Evolutionary conservation across 805 yeast genomes (phyloP).

Genomic region (Candida maesae): DNA sequence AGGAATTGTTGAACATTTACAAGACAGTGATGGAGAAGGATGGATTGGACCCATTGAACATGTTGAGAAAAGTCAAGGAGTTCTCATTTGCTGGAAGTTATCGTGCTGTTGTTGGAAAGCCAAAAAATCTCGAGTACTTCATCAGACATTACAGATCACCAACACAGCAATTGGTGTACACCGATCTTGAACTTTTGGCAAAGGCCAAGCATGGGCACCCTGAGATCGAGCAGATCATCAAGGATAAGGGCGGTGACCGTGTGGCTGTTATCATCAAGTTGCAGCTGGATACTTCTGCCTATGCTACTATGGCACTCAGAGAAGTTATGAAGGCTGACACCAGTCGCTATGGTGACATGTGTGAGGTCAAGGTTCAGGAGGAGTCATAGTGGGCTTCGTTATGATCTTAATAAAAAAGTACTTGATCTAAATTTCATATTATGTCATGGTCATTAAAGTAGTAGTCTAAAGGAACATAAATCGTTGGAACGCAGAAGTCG

Average conservation of each 20-base stretch:
- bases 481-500: too few relatives aligned
- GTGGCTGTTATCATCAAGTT: slow-evolving; percentile 72
- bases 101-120: slow-evolving; percentile 66
- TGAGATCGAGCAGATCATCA: slow-evolving; percentile 10
- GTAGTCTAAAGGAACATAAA: too few relatives aligned
- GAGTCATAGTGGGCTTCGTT: too few relatives aligned
- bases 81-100: slow-evolving; percentile 92
- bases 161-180: slow-evolving; percentile 69
- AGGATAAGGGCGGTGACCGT: slow-evolving; percentile 35
- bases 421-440: background rate
- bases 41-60: slow-evolving; percentile 75
- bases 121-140: slow-evolving; percentile 57
- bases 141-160: slow-evolving; percentile 58
- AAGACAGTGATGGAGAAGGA: slow-evolving; percentile 73
- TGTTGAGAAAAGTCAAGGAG: slow-evolving; percentile 83
- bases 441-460: background rate
- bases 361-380: slow-evolving; percentile 33
- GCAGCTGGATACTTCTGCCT: slow-evolving; percentile 80
- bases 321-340: slow-evolving; percentile 83
- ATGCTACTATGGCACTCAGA: slow-evolving; percentile 96
- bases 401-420: too few relatives aligned
- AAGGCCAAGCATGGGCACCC: slow-evolving; percentile 28
- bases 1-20: slow-evolving; percentile 55
- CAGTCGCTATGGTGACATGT: slow-evolving; percentile 47
- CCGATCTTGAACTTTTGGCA: slow-evolving; percentile 64